These are phyloP conservation scores for Carex kokanica DNA, from an alignment of 176 grass and related monocot species.

Conservation along the genomic window DNA sequence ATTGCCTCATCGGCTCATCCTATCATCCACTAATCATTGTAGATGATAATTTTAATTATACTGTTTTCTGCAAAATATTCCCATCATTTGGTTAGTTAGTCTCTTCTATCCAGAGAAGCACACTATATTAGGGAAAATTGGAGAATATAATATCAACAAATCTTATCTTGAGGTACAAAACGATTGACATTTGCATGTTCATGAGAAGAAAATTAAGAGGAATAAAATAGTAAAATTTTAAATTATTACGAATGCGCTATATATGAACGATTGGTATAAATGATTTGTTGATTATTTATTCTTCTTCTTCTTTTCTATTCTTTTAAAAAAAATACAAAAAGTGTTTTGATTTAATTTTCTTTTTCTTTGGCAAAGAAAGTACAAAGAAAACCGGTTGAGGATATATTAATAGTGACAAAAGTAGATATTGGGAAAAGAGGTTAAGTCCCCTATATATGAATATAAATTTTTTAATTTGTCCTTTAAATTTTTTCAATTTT, in stretches of 20 bases:
- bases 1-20: conserved; percentile 11
- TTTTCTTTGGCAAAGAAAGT: background rate
- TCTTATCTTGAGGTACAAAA: background rate
- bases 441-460: too few relatives aligned
- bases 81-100: background rate
- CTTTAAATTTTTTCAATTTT: too few relatives aligned
- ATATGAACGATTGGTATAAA: background rate
- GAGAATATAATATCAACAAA: background rate
- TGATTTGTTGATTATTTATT: background rate
- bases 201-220: background rate
- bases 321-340: background rate
- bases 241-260: background rate
- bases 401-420: too few relatives aligned
- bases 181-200: background rate
- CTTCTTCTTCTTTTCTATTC: background rate
- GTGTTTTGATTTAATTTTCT: background rate
- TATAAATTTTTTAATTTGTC: too few relatives aligned
- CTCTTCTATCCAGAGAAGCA: background rate
- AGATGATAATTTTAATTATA: conserved; percentile 10
- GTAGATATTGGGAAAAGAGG: too few relatives aligned
- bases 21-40: conserved; percentile 9
- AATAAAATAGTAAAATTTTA: background rate
- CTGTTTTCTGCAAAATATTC: background rate
- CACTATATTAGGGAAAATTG: background rate
- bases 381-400: background rate